Evolutionary conservation across 148 eudicot genomes (phyloP), one percentile per base, ranked within the genome.

Genomic region (Rhododendron vialii): DNA sequence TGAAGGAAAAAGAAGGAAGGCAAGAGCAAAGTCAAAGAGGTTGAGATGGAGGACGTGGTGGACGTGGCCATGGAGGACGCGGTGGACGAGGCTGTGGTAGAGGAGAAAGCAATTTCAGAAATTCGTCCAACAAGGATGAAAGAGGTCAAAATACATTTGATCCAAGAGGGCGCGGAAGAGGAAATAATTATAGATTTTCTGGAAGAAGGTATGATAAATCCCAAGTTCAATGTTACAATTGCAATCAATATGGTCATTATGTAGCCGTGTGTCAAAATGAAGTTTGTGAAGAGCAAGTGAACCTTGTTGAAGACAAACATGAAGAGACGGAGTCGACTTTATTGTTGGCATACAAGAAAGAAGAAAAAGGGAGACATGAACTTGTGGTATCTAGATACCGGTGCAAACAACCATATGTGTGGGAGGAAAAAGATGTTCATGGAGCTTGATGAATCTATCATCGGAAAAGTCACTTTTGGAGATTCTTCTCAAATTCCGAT

Each of bases 391-490:
- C 28, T 41, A 14, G 84, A 61, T 43, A 61, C 51, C 18, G 55
- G 65, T 10, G 76, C 84, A 38, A 63, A 36, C 33, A 82, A 63
- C 50, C 48, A 41, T 41, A 82, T 41, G 76, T 30, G 76, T 61
- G 50, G 48, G 6, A 38, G 48, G 7, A 53, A 61, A 57, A 28
- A 17, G 33, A 35, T 33, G 7, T 82, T 36, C n/a, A 38, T 76
- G n/a, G 48, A 38, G 14, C 47, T 55, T 38, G 48, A 38, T 61
- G 76, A 83, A 38, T 22, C 74, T 5, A 55, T 50, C 7, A 28
- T 5, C 3, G 26, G 48, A n/a, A 14, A 59, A 9, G 83, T 87
- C 36, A 76, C 45, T 9, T 87, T 87, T 87, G 78, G 75, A 30
- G 86, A 83, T 22, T 33, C 36, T 18, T 82, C 80, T 2, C 82